Evolutionary conservation across 805 yeast genomes (phyloP), one percentile per base, ranked within the genome.

Genomic region (Scheffersomyces ergatensis): DNA sequence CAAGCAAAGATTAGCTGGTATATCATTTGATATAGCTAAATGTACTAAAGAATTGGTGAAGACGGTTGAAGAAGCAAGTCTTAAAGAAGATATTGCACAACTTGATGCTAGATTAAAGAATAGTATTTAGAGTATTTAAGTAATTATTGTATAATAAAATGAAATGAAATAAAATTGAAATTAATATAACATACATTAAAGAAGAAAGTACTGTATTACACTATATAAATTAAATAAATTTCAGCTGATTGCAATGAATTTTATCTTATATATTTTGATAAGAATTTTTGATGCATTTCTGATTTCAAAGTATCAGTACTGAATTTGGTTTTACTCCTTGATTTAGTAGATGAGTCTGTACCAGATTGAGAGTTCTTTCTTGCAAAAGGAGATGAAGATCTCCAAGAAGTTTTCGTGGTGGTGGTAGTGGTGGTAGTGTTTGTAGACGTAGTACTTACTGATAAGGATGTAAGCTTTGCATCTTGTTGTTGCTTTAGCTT

Each of bases 1-100:
- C 68, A 88, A 88, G 63, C 97, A 92, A 63, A 78, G 97, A 55
- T 77, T 92, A 49, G 98, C 98, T 0, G 97, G 97, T 2, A 85
- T 90, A 50, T 92, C 96, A 21, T 92, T 89, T 67, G 98, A 92
- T 60, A 87, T 92, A 65, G 97, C 97, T 18, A 89, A 92, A 63
- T 85, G 95, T 61, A 92, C 97, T 4, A 92, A 90, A 62, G 98
- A 92, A 62, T 75, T 92, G 57, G 98, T 92, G 16, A 90, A 90
- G 67, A 87, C 96, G 1, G 97, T 92, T 4, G 97, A 92, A 60
- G 97, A 90, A 58, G 96, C 96, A 18, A 85, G 90, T 55, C 69
- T 90, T 53, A 84, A 84, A 54, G 90, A 85, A 50, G 96, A 89
- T 54, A 85, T 90, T 53, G 89, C 82, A 4, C 82, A 83, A 49